Conservation (phyloP, 2,329 filamentous ascomycete species). For the Penicillium brasilianum region DNA sequence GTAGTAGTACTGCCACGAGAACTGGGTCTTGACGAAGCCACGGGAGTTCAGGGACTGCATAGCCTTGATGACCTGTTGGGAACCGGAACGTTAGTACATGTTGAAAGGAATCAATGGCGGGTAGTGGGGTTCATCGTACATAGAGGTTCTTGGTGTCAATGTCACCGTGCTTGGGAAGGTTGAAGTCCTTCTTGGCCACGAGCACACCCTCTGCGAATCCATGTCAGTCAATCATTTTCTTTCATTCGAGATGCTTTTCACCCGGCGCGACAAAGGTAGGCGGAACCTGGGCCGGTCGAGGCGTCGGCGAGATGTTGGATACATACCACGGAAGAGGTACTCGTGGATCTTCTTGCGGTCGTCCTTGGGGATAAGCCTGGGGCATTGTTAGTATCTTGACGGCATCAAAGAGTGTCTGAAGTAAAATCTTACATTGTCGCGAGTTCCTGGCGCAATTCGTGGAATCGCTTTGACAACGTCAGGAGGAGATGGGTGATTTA, state of each 20-base stretch:
- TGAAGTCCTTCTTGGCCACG: conserved; percentile 99
- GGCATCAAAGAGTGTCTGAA: neutral
- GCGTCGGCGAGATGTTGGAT: conserved; percentile 26
- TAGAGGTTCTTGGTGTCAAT: conserved; percentile 99
- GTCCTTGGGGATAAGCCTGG: conserved; percentile 98
- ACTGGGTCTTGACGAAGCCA: conserved; percentile 99
- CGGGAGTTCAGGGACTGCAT: conserved; percentile 97
- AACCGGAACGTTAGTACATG: conserved; percentile 13
- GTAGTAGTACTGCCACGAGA: conserved; percentile 99
- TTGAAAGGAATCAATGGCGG: neutral
- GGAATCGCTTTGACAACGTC: conserved; percentile 59
- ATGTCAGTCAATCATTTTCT: conserved; percentile 22
- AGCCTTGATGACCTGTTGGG: conserved; percentile 83
- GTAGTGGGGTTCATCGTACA: conserved; percentile 53
- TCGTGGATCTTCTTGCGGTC: conserved; percentile 99
- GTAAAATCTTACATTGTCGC: conserved; percentile 54
- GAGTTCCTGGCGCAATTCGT: conserved; percentile 59
- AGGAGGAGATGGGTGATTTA: conserved; percentile 42
- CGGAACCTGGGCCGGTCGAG: conserved; percentile 22
- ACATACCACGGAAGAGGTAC: conserved; percentile 92
- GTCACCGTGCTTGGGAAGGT: conserved; percentile 95
- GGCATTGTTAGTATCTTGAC: conserved; percentile 26
- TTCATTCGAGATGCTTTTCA: neutral
- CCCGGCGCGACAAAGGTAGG: conserved; percentile 8
- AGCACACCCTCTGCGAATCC: conserved; percentile 70